phyloP scores from a whole-genome alignment of 2,329 filamentous ascomycete species.

The Paecilomyces dactylethromorphus region DNA sequence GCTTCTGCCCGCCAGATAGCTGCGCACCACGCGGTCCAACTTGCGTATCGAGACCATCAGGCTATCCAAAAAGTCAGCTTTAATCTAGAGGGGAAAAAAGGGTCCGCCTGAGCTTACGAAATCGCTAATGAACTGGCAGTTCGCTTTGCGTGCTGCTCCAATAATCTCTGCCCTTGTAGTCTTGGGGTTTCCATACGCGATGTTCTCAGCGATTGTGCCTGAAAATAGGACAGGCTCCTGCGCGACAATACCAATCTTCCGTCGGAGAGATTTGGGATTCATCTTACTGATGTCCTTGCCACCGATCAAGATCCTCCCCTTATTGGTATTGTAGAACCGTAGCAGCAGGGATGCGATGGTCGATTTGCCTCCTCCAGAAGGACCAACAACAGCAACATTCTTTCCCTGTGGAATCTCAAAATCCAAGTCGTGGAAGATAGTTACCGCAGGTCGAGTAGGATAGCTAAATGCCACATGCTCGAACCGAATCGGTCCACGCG shows the following conservation, averaged over 20 bases:
- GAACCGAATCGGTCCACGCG: conserved; percentile 84
- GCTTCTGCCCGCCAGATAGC: conserved; percentile 92
- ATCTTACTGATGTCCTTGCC: conserved; percentile 75
- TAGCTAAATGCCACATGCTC: conserved; percentile 82
- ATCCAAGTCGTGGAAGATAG: conserved; percentile 79
- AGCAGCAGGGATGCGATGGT: conserved; percentile 89
- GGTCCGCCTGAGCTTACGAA: conserved; percentile 51
- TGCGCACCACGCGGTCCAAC: conserved; percentile 90
- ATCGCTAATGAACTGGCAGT: conserved; percentile 94
- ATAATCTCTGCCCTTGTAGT: conserved; percentile 77
- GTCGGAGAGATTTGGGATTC: conserved; percentile 87
- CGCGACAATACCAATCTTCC: conserved; percentile 89
- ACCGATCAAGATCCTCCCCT: conserved; percentile 73
- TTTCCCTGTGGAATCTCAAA: conserved; percentile 90
- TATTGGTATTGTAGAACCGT: conserved; percentile 80
- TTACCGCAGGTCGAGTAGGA: conserved; percentile 84
- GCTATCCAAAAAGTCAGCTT: conserved; percentile 38
- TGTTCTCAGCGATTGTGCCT: conserved; percentile 70
- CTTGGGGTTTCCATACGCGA: conserved; percentile 78
- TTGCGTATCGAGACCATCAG: conserved; percentile 88
- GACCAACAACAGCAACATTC: conserved; percentile 94
- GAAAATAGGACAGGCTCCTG: conserved; percentile 95
- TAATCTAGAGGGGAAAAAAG: neutral
- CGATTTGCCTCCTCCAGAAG: conserved; percentile 91
- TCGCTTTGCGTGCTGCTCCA: conserved; percentile 79